phyloP scores from a whole-genome alignment of 768 basidiomycete species.

The Leccinum rimulosum region DNA sequence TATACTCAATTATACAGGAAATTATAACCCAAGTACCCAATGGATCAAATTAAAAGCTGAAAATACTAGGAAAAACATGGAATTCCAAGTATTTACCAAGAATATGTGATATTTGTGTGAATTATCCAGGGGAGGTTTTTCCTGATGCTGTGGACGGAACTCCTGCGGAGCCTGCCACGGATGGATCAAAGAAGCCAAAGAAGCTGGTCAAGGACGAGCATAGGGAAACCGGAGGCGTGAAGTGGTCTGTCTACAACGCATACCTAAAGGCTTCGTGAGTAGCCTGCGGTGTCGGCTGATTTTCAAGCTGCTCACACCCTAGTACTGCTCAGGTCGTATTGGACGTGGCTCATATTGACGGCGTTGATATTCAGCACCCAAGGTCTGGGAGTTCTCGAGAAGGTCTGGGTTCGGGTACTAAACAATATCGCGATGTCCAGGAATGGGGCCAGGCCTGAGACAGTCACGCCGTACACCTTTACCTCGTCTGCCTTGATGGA shows the following conservation, averaged over 20 bases:
- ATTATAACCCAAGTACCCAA: too few species aligned
- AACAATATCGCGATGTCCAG: conserved; percentile 10
- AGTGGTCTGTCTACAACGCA: conserved; percentile 66
- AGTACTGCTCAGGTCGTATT: conserved; percentile 23
- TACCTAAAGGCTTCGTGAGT: conserved; percentile 70
- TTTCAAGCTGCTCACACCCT: neutral
- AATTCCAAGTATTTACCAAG: too few species aligned
- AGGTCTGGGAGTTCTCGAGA: conserved; percentile 26
- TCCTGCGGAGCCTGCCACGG: neutral
- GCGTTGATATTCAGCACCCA: conserved; percentile 26
- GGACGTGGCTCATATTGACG: conserved; percentile 28
- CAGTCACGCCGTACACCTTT: conserved; percentile 15
- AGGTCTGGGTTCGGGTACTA: conserved; percentile 28
- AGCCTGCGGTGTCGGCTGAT: neutral
- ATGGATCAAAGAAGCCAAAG: conserved; percentile 54
- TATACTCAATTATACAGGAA: too few species aligned
- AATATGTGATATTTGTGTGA: too few species aligned
- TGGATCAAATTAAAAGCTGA: too few species aligned
- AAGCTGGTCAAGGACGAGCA: conserved; percentile 83
- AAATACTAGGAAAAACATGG: too few species aligned
- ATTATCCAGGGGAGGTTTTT: too few species aligned
- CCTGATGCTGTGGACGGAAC: conserved; percentile 9
- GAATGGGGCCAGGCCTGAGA: conserved; percentile 27
- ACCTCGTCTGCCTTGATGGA: conserved; percentile 22
- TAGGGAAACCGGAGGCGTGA: conserved; percentile 76